Conservation (phyloP, 1,284 basidiomycete species). For the Cutaneotrichosporon sp. region DNA sequence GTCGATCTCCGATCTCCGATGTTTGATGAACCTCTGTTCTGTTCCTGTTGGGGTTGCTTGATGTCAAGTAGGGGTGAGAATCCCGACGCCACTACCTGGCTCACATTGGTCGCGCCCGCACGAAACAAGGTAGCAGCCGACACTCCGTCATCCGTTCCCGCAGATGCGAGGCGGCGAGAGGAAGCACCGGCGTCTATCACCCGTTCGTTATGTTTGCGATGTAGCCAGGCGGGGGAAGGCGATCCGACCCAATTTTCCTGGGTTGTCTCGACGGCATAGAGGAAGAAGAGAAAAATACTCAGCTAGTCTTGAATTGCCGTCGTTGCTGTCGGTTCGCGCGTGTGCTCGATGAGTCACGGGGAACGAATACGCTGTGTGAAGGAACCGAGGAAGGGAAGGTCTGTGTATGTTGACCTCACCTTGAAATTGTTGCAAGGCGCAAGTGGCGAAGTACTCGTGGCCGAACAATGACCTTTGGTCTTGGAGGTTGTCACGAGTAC, state of each 20-base stretch:
- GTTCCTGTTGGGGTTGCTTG: neutral
- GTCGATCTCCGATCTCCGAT: constrained; percentile 11
- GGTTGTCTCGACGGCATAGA: constrained; percentile 5
- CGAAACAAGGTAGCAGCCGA: constrained; percentile 16
- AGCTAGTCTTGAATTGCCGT: constrained; percentile 3
- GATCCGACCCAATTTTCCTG: constrained; percentile 15
- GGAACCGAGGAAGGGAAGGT: constrained; percentile 6
- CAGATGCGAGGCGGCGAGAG: constrained; percentile 23
- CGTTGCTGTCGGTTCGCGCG: neutral
- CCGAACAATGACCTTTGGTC: constrained; percentile 16
- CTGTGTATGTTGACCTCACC: constrained; percentile 12
- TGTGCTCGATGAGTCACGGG: constrained; percentile 5
- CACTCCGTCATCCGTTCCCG: constrained; percentile 17
- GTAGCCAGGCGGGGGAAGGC: constrained; percentile 35
- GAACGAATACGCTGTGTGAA: constrained; percentile 10
- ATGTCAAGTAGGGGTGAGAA: constrained; percentile 6
- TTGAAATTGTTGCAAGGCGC: constrained; percentile 10
- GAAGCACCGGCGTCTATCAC: constrained; percentile 13
- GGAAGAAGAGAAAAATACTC: constrained; percentile 9
- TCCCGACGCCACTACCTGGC: constrained; percentile 34
- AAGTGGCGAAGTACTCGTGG: constrained; percentile 5
- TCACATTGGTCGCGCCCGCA: constrained; percentile 28
- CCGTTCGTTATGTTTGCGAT: constrained; percentile 29
- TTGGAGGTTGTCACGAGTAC: constrained; percentile 9
- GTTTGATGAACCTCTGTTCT: neutral